Evolutionary conservation across 164 flowering plant species (phyloP).

Genomic region (Berberis vulgaris): DNA sequence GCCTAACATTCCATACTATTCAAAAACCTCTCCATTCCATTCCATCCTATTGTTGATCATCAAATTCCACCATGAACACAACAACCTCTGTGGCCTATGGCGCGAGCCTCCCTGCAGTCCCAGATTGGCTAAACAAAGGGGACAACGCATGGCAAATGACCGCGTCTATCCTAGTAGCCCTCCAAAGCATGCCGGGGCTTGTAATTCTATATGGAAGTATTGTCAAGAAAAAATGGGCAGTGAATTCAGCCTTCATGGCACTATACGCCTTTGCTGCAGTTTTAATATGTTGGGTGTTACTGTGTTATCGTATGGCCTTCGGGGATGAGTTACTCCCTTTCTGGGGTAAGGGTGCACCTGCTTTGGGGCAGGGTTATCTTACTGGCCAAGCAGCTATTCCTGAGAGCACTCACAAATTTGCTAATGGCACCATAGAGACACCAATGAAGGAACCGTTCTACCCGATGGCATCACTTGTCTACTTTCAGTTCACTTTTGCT

Average conservation of each 20-base stretch:
- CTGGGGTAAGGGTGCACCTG: background rate
- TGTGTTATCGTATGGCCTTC: background rate
- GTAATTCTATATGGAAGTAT: too few species aligned
- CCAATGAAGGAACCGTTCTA: background rate
- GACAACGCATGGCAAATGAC: slow-evolving; percentile 1
- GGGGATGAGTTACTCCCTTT: background rate
- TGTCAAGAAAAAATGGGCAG: too few species aligned
- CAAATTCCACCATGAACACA: background rate
- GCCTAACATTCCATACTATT: too few species aligned
- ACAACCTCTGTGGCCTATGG: background rate
- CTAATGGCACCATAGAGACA: background rate
- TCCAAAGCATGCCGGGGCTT: background rate
- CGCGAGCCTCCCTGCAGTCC: background rate
- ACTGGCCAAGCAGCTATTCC: background rate
- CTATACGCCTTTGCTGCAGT: background rate
- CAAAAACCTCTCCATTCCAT: background rate
- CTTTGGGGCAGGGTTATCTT: background rate
- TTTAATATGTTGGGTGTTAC: background rate
- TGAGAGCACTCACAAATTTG: background rate
- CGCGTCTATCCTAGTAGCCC: background rate
- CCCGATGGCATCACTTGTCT: background rate
- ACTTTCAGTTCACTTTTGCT: background rate
- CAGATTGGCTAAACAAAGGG: background rate
- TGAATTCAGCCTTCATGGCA: background rate
- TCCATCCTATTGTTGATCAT: background rate